Base-by-base conservation (phyloP, 306 rosid species). In the Fragaria iinumae region DNA sequence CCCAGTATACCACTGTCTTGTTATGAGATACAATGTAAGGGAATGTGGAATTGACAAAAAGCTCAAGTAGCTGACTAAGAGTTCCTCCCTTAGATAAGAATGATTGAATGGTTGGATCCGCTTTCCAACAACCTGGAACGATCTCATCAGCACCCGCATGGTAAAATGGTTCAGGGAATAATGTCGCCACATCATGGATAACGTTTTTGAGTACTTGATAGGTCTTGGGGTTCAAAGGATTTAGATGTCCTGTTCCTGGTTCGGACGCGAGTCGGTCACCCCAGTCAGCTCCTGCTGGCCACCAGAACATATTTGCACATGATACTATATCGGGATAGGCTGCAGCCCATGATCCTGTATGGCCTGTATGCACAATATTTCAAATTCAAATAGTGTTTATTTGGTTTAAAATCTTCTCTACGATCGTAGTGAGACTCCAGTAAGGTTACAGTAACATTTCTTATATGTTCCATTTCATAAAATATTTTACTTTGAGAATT, bases 281-380 rank as follows among this genome's bases (percentile, higher is more conserved):
- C 92, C 92, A 87, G 3, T 71, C 69, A 12, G 69, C 72, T 41
- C 80, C 89, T 0, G 96, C 90, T 2, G 94, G 94, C 86, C 74
- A 84, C 98, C 98, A 91, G 80, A 94, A 94, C 91, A 81, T 90
- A 89, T 91, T 84, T 32, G 97, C 97, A 66, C 98, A 94, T 2
- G 97, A 77, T 62, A 94, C 90, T 21, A 94, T 91, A 0, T 91
- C 97, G 0, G 97, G 97, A 77, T 94, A 88, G 23, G 94, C 94
- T 79, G 79, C 82, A 47, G 96, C 96, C 97, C 95, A 91, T 34
- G 97, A 94, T 69, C 96, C 98, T 3, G 96, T 89, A 74, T 93
- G 98, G 18, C 88, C 98, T 94, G 90, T 74, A 67, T 62, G 79
- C 70, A 47, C 34, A 32, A 32, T 32, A 72, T 6, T 72, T 4